Conservation (phyloP, 2,329 filamentous ascomycete genomes). For the Stagonosporopsis cucurbitacearum region DNA sequence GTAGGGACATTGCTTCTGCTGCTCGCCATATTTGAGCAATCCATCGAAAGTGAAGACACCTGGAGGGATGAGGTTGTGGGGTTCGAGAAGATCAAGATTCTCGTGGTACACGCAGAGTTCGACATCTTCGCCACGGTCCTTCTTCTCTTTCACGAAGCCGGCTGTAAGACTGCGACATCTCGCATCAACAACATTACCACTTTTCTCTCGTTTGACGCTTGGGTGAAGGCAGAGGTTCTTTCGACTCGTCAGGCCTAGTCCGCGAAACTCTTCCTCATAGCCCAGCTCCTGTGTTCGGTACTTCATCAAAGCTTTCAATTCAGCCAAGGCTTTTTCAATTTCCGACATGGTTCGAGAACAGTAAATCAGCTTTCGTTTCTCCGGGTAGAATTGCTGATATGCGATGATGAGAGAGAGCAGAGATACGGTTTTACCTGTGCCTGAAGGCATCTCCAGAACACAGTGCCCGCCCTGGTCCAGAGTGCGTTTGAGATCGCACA, state of each 20-base stretch:
- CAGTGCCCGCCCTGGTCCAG: conserved; percentile 95
- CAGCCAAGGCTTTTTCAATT: conserved; percentile 95
- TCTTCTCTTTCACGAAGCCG: conserved; percentile 97
- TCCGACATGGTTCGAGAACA: conserved; percentile 99
- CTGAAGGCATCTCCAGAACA: conserved; percentile 98
- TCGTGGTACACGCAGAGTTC: conserved; percentile 97
- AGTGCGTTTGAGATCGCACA: conserved; percentile 86
- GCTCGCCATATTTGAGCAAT: conserved; percentile 85
- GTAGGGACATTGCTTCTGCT: conserved; percentile 97
- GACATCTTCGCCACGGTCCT: conserved; percentile 91
- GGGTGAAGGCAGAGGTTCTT: conserved; percentile 98
- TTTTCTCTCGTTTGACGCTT: conserved; percentile 95
- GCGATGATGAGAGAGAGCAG: conserved; percentile 93
- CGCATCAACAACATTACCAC: conserved; percentile 91
- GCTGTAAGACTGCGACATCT: conserved; percentile 93
- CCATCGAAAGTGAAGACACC: conserved; percentile 96
- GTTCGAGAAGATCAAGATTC: conserved; percentile 93
- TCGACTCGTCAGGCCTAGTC: conserved; percentile 89
- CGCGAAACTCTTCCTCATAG: conserved; percentile 88
- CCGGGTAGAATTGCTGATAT: conserved; percentile 92
- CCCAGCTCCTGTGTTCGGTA: conserved; percentile 91
- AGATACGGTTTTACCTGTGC: conserved; percentile 96
- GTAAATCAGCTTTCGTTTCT: conserved; percentile 95
- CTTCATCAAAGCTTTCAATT: conserved; percentile 92
- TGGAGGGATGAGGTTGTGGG: conserved; percentile 91